Conservation (phyloP, 805 yeast species). For the Sugiyamaella mastotermitis region DNA sequence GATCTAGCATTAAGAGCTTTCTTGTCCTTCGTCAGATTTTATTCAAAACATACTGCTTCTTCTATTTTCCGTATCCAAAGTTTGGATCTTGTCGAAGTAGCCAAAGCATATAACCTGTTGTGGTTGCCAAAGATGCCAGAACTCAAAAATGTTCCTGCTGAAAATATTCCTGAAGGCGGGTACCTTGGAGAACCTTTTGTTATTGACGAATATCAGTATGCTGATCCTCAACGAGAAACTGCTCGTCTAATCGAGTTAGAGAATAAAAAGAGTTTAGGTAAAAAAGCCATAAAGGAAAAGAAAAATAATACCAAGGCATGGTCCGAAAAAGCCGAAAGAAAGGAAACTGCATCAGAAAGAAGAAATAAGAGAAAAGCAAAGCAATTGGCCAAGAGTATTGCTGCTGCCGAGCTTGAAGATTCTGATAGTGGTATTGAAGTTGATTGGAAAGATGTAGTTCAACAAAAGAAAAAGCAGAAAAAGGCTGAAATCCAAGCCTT, state of each 20-base stretch:
- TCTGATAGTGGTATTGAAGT: slow-evolving; percentile 41
- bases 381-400: slow-evolving; percentile 47
- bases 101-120: slow-evolving; percentile 70
- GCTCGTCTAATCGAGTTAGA: slow-evolving; percentile 51
- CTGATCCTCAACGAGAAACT: slow-evolving; percentile 58
- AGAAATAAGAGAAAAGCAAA: slow-evolving; percentile 62
- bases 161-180: slow-evolving; percentile 60
- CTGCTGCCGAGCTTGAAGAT: slow-evolving; percentile 37
- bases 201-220: slow-evolving; percentile 60
- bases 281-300: slow-evolving; percentile 33
- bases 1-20: slow-evolving; percentile 76
- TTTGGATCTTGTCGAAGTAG: slow-evolving; percentile 67
- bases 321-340: slow-evolving; percentile 64
- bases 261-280: slow-evolving; percentile 27
- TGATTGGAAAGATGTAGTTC: slow-evolving; percentile 87
- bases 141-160: slow-evolving; percentile 41
- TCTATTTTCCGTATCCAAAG: slow-evolving; percentile 76
- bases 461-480: slow-evolving; percentile 57
- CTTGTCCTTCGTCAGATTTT: slow-evolving; percentile 77
- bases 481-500: slow-evolving; percentile 22
- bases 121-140: slow-evolving; percentile 96
- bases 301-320: slow-evolving; percentile 56
- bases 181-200: slow-evolving; percentile 63
- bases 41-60: slow-evolving; percentile 79
- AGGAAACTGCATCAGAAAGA: slow-evolving; percentile 56